phyloP scores from a whole-genome alignment of 495 filamentous ascomycete genomes.

The Jackrogersella minutella region DNA sequence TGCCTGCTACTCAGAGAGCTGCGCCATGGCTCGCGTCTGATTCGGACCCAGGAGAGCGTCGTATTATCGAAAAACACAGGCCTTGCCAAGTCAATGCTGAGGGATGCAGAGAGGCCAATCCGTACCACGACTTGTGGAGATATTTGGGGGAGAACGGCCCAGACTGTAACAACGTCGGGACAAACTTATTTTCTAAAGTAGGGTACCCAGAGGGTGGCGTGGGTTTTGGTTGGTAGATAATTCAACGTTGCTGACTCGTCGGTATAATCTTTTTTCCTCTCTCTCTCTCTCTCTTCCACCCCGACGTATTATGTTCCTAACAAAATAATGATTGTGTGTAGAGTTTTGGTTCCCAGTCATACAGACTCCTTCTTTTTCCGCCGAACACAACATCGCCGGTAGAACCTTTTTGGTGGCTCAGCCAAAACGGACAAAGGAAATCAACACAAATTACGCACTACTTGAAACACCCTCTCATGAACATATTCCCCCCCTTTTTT shows the following conservation, averaged over 20 bases:
- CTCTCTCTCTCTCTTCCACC: too few relatives aligned
- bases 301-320: conserved; percentile 4
- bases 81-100: conserved; percentile 27
- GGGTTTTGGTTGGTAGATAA: neutral
- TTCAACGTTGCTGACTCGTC: neutral
- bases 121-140: conserved; percentile 27
- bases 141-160: conserved; percentile 11
- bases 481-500: neutral
- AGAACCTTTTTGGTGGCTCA: neutral
- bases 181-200: conserved; percentile 1
- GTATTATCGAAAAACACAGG: conserved; percentile 11
- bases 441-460: neutral
- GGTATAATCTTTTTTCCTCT: too few relatives aligned
- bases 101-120: conserved; percentile 26
- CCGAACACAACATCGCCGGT: neutral
- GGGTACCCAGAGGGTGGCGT: neutral
- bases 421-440: neutral
- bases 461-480: neutral
- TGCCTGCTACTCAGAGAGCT: neutral
- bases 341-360: neutral
- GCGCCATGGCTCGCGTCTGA: conserved; percentile 2
- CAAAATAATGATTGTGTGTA: neutral
- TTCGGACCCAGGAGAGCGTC: neutral
- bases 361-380: neutral
- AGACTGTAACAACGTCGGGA: conserved; percentile 29